A percentile compares a stretch with the other conserved stretches of the same genome.
These are phyloP conservation scores for Macrolepiota dolichaula DNA, from an alignment of 768 basidiomycete genomes.

Conservation along the genomic window DNA sequence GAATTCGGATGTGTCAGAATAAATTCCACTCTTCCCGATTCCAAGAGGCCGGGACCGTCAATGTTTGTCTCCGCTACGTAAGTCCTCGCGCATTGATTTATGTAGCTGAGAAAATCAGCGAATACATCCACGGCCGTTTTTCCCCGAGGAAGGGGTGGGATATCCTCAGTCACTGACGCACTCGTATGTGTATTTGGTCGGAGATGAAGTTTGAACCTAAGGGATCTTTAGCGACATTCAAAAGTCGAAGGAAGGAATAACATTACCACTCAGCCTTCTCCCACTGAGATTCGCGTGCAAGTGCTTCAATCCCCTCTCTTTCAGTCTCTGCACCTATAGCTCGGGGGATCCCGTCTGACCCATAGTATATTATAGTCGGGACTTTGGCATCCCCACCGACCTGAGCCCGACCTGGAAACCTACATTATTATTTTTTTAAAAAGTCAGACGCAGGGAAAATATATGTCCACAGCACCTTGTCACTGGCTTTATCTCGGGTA, in stretches of 20 bases:
- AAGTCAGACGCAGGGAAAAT: neutral
- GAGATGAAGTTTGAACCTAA: neutral
- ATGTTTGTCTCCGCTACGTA: constrained; percentile 38
- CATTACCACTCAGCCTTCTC: neutral
- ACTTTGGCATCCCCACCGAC: constrained; percentile 29
- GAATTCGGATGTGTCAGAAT: constrained; percentile 50
- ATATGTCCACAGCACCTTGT: constrained; percentile 25
- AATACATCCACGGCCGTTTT: constrained; percentile 33
- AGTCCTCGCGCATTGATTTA: constrained; percentile 30
- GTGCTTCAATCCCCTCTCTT: neutral
- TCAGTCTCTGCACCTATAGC: neutral
- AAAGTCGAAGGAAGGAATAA: neutral
- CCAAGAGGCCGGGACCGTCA: constrained; percentile 24
- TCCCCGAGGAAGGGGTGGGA: constrained; percentile 29
- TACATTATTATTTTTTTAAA: constrained; percentile 1
- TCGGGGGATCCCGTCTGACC: neutral
- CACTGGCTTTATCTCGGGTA: constrained; percentile 35
- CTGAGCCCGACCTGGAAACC: constrained; percentile 22
- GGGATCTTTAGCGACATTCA: neutral
- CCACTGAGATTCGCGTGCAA: neutral
- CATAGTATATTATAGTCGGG: constrained; percentile 18
- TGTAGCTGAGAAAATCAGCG: constrained; percentile 38
- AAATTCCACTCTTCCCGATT: constrained; percentile 27
- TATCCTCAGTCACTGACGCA: neutral
- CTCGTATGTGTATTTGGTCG: neutral